Evolutionary conservation across 257 asterid genomes (phyloP).

Genomic region (Scutellaria galericulata): DNA sequence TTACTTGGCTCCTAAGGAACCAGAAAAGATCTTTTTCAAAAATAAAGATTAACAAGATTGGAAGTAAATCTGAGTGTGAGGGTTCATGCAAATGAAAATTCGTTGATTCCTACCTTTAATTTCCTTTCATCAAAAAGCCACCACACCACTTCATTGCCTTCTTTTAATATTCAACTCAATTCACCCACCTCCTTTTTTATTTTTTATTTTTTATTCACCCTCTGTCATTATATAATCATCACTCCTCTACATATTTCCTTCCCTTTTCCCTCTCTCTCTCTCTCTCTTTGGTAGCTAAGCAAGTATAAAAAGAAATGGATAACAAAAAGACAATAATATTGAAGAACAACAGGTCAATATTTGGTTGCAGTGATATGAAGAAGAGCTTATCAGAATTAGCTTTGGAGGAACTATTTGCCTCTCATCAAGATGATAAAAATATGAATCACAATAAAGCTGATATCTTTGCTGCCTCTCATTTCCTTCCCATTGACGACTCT

Average conservation of each 20-base stretch:
- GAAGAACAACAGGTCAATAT: conserved; percentile 41
- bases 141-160: not conserved
- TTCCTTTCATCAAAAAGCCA: not conserved
- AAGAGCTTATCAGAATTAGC: conserved; percentile 56
- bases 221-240: conserved; percentile 18
- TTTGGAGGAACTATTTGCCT: conserved; percentile 45
- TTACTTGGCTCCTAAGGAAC: not conserved
- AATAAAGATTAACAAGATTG: not conserved
- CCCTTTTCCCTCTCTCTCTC: not conserved
- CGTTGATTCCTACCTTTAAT: not conserved
- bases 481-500: not conserved
- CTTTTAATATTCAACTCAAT: not conserved
- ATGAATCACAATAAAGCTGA: conserved; percentile 27
- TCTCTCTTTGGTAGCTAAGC: conserved; percentile 39
- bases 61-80: not conserved
- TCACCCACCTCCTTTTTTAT: not conserved
- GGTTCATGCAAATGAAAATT: not conserved
- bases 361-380: conserved; percentile 46
- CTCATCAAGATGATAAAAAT: conserved; percentile 23
- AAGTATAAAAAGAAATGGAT: conserved; percentile 30
- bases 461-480: conserved; percentile 27
- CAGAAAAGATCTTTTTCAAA: too few relatives aligned
- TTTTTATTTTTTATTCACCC: not conserved
- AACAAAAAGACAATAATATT: conserved; percentile 6
- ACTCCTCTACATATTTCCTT: conserved; percentile 20